Conservation (phyloP, 179 eudicot species). For the Spergularia azorica region DNA sequence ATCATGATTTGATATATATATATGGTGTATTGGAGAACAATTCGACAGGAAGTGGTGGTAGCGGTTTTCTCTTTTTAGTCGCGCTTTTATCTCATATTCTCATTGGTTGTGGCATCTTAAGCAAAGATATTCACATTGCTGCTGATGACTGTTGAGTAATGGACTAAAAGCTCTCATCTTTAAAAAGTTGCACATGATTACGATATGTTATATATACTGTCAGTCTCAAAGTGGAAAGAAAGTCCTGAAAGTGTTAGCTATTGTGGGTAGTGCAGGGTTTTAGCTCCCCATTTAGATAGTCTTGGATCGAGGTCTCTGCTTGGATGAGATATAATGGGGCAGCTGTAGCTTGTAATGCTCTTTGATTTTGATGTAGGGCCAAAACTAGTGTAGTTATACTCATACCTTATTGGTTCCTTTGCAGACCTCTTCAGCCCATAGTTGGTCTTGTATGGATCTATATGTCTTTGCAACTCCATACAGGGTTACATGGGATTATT, state of each 20-base stretch:
- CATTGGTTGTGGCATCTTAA: background rate
- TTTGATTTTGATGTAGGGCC: background rate
- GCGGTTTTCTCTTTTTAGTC: background rate
- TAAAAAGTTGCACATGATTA: background rate
- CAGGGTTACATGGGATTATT: constrained; percentile 95
- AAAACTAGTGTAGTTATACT: background rate
- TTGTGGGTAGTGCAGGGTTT: background rate
- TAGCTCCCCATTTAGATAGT: background rate
- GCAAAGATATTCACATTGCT: background rate
- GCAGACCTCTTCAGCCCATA: constrained; percentile 87
- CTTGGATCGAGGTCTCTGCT: background rate
- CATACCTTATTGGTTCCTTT: constrained; percentile 21
- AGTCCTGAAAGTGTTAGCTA: no score
- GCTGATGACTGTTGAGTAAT: background rate
- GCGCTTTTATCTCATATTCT: background rate
- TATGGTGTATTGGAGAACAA: background rate
- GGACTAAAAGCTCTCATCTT: background rate
- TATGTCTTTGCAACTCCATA: constrained; percentile 97
- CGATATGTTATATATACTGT: background rate
- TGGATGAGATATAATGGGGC: background rate
- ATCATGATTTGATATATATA: background rate
- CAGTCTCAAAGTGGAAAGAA: no score
- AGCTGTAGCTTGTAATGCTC: no score
- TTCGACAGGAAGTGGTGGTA: background rate
- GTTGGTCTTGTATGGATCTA: constrained; percentile 97